Percentiles rank a stretch among this genome's conserved stretches.
Evolutionary conservation across 2,329 filamentous ascomycete genomes (phyloP).

Genomic region (Verticillium klebahnii): DNA sequence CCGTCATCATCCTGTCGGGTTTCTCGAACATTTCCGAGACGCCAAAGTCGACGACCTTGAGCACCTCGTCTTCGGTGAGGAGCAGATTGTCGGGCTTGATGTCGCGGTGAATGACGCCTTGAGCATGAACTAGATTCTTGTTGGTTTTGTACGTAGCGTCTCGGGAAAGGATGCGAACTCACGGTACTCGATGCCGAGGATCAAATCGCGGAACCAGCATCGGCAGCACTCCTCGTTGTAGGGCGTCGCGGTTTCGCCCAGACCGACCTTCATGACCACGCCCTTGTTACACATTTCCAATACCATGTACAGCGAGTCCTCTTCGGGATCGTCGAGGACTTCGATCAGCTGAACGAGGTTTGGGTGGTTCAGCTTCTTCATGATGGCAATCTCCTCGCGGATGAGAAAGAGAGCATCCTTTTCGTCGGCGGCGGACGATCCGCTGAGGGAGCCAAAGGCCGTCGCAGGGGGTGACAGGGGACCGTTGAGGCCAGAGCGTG

Average conservation of each 20-base stretch:
- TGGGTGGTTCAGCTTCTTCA: constrained; percentile 96
- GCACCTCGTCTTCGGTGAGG: constrained; percentile 82
- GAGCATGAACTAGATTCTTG: constrained; percentile 66
- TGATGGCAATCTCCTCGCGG: constrained; percentile 94
- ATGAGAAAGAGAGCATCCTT: constrained; percentile 76
- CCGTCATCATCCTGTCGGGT: constrained; percentile 70
- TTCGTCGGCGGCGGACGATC: constrained; percentile 41
- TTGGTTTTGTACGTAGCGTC: not conserved
- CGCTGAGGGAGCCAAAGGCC: not conserved
- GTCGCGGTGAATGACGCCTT: constrained; percentile 91
- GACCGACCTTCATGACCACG: constrained; percentile 90
- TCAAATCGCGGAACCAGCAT: constrained; percentile 91
- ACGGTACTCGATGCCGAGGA: constrained; percentile 92
- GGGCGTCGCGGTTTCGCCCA: constrained; percentile 77
- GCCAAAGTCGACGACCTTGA: constrained; percentile 98
- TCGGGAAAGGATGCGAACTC: constrained; percentile 22
- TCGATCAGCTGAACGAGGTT: constrained; percentile 94
- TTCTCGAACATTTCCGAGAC: constrained; percentile 99
- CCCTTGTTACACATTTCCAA: constrained; percentile 99
- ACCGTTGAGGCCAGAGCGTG: constrained; percentile 22
- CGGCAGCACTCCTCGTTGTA: constrained; percentile 80
- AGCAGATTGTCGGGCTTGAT: constrained; percentile 98
- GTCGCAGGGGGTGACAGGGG: constrained; percentile 12
- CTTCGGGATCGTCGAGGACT: constrained; percentile 89
- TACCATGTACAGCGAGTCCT: constrained; percentile 97